A percentile compares a stretch with the other conserved stretches of the same genome.
Conservation (phyloP, 1,284 basidiomycete genomes). For the Sanghuangporus weigelae region DNA sequence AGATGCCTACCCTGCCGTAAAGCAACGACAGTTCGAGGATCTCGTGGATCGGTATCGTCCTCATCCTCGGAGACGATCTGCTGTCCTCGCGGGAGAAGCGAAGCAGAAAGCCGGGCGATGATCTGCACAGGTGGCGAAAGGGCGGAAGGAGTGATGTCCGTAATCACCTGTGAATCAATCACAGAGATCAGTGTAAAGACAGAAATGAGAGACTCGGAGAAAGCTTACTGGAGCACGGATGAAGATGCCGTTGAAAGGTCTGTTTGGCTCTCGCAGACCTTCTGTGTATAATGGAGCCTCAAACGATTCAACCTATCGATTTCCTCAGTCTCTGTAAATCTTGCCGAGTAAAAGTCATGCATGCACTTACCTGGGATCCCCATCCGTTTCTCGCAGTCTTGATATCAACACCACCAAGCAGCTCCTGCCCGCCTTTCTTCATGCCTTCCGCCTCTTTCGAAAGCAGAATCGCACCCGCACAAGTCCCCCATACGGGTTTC, state of each 20-base stretch:
- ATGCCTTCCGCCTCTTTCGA: conserved; percentile 68
- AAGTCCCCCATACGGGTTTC: conserved; percentile 93
- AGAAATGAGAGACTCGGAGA: conserved; percentile 9
- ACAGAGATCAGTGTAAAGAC: conserved; percentile 3
- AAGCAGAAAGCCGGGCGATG: conserved; percentile 68
- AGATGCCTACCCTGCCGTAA: conserved; percentile 81
- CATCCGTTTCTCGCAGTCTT: conserved; percentile 87
- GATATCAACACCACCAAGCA: conserved; percentile 80
- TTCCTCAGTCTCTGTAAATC: not conserved
- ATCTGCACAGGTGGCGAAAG: conserved; percentile 53
- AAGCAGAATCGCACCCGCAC: conserved; percentile 93
- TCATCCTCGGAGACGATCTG: conserved; percentile 27
- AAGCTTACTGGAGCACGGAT: conserved; percentile 85
- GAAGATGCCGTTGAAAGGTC: conserved; percentile 84
- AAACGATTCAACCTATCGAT: conserved; percentile 78
- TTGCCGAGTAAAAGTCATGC: too few species aligned
- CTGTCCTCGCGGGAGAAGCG: conserved; percentile 50
- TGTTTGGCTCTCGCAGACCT: conserved; percentile 53
- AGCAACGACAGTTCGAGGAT: conserved; percentile 75
- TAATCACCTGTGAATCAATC: conserved; percentile 48
- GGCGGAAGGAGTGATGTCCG: conserved; percentile 40
- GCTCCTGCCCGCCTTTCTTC: conserved; percentile 86
- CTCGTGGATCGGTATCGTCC: conserved; percentile 37
- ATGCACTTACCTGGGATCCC: conserved; percentile 64
- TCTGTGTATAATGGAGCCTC: conserved; percentile 72